These are phyloP conservation scores for Aotearoamyces nothofagi DNA, from an alignment of 2,329 filamentous ascomycete genomes.

Conservation along the genomic window DNA sequence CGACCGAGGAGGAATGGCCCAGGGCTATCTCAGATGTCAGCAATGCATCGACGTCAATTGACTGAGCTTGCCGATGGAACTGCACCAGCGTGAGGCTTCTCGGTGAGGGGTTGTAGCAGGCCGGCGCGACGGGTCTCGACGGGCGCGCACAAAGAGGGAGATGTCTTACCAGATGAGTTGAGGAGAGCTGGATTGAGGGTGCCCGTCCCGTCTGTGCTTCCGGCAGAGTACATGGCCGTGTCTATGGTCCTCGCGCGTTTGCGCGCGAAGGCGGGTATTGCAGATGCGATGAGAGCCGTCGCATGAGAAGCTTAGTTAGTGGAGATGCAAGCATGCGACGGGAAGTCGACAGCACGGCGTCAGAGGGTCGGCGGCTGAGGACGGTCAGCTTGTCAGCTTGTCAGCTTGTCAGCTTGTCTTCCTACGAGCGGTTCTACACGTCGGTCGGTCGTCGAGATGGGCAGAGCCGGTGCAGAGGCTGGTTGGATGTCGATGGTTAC, in stretches of 20 bases:
- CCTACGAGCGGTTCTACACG: background rate
- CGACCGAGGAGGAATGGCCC: constrained; percentile 20
- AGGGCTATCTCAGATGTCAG: constrained; percentile 1
- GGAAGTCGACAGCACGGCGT: background rate
- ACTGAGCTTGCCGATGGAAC: no score
- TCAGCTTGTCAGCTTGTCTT: background rate
- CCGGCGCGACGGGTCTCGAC: no score
- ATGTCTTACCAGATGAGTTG: constrained; percentile 56
- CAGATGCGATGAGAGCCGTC: constrained; percentile 1
- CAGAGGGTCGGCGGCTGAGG: no score
- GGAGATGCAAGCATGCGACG: background rate
- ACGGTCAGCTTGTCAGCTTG: no score
- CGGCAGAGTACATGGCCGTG: constrained; percentile 34
- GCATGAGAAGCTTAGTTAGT: background rate
- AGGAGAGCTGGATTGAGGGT: constrained; percentile 85
- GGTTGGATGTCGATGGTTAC: no score
- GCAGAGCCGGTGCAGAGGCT: no score
- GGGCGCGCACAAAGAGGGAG: constrained; percentile 14
- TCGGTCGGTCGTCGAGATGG: no score
- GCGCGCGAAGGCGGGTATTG: constrained; percentile 1
- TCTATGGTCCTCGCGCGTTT: background rate
- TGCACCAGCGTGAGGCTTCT: no score
- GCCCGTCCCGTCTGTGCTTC: constrained; percentile 56
- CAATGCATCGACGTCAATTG: no score
- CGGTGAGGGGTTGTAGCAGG: no score